Evolutionary conservation across 2,329 filamentous ascomycete genomes (phyloP).

Genomic region (Scolecobasidium constrictum): DNA sequence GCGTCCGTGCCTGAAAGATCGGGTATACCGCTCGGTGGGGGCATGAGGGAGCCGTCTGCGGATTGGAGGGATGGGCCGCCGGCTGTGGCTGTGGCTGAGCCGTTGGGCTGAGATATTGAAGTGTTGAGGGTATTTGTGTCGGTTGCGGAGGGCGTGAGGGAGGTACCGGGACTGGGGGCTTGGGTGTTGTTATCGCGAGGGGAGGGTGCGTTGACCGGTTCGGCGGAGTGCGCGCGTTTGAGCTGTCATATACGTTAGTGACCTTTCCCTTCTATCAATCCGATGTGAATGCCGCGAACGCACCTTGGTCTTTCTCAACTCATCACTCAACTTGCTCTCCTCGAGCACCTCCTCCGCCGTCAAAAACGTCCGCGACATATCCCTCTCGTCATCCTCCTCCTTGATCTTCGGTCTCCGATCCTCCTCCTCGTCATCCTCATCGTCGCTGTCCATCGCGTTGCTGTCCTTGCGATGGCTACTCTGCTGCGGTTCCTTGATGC

Average conservation of each 20-base stretch:
- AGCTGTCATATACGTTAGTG: constrained; percentile 41
- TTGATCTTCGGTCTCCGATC: constrained; percentile 56
- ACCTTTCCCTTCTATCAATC: not conserved
- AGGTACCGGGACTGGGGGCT: constrained; percentile 15
- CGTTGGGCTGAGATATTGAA: not conserved
- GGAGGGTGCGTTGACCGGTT: constrained; percentile 37
- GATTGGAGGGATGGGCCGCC: constrained; percentile 19
- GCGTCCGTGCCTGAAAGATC: constrained; percentile 22
- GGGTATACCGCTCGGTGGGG: constrained; percentile 25
- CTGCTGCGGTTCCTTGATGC: too few species aligned
- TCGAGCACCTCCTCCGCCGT: constrained; percentile 62
- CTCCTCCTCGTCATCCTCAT: constrained; percentile 55
- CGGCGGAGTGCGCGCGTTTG: constrained; percentile 68
- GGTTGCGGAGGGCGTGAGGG: constrained; percentile 4
- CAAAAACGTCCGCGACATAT: constrained; percentile 36
- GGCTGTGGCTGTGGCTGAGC: constrained; percentile 17
- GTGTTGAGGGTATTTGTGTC: not conserved
- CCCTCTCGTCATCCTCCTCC: constrained; percentile 43
- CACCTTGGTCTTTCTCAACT: constrained; percentile 73
- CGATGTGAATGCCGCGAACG: constrained; percentile 16
- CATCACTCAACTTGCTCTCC: constrained; percentile 66
- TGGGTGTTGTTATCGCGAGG: constrained; percentile 6
- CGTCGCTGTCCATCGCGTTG: constrained; percentile 62
- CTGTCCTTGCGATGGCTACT: constrained; percentile 28
- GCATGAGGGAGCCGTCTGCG: constrained; percentile 27